These are phyloP conservation scores for Vitis hybrid DNA, from an alignment of 177 flowering plant genomes.

Conservation along the genomic window DNA sequence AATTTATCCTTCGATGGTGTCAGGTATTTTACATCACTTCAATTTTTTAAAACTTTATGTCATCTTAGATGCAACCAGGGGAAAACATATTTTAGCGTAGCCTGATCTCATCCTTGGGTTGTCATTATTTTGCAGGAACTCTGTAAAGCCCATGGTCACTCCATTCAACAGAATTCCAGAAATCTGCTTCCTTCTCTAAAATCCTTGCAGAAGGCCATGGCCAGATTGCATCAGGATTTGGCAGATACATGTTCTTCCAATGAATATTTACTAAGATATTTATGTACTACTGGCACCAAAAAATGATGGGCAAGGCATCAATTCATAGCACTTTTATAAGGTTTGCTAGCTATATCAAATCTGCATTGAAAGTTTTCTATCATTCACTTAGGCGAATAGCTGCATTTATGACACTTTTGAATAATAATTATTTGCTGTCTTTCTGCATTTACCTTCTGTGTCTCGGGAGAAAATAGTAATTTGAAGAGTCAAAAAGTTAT, in stretches of 20 bases:
- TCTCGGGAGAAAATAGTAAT: no score
- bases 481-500: no score
- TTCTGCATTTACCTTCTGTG: no score
- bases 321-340: no score
- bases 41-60: background rate
- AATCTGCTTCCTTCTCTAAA: slow-evolving; percentile 79
- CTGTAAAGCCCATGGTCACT: slow-evolving; percentile 77
- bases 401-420: no score
- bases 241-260: slow-evolving; percentile 92
- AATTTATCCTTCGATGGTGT: slow-evolving; percentile 85
- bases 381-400: no score
- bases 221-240: slow-evolving; percentile 82
- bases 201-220: slow-evolving; percentile 84
- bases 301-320: slow-evolving; percentile 22
- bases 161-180: slow-evolving; percentile 78
- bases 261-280: slow-evolving; percentile 79
- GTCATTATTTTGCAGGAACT: slow-evolving; percentile 57
- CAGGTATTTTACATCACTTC: slow-evolving; percentile 51
- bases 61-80: background rate
- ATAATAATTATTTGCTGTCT: no score
- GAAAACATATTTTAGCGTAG: background rate
- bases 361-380: no score
- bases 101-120: slow-evolving; percentile 4
- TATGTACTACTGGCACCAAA: slow-evolving; percentile 51
- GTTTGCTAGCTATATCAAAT: no score